These are phyloP conservation scores for Monascus purpureus DNA, from an alignment of 495 filamentous ascomycete genomes.

Conservation along the genomic window DNA sequence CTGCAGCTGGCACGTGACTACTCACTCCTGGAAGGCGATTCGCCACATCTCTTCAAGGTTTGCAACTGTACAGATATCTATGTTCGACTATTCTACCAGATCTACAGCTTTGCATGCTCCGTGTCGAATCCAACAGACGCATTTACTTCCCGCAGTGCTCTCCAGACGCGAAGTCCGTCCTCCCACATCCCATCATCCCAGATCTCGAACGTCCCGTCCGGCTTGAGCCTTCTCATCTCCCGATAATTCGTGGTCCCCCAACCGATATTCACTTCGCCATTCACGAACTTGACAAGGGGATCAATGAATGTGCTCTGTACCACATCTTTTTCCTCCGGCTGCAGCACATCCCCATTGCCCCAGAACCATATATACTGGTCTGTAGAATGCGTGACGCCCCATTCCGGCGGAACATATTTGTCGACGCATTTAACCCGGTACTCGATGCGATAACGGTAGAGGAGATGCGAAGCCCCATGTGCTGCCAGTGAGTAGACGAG, in stretches of 20 bases:
- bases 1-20: not conserved
- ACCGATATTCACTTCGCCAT: slow-evolving; percentile 17
- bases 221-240: slow-evolving; percentile 26
- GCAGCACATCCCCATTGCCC: slow-evolving; percentile 32
- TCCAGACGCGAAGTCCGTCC: slow-evolving; percentile 34
- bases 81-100: too few species aligned
- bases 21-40: not conserved
- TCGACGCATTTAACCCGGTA: slow-evolving; percentile 33
- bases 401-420: slow-evolving; percentile 23
- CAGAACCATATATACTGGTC: slow-evolving; percentile 45
- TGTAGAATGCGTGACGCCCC: slow-evolving; percentile 43
- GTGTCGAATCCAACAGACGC: too few species aligned
- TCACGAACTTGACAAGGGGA: slow-evolving; percentile 30
- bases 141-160: slow-evolving; percentile 14
- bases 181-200: slow-evolving; percentile 32
- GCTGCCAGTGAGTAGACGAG: slow-evolving; percentile 19
- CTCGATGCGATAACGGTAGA: slow-evolving; percentile 37
- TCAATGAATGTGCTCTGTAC: slow-evolving; percentile 23
- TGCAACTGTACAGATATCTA: too few species aligned
- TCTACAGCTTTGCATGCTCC: too few species aligned
- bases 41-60: too few species aligned
- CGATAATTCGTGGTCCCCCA: slow-evolving; percentile 16
- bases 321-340: slow-evolving; percentile 25
- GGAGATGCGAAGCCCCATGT: slow-evolving; percentile 11
- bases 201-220: slow-evolving; percentile 31